Evolutionary conservation across 257 asterid genomes (phyloP).

Genomic region (Penstemon newberryi): DNA sequence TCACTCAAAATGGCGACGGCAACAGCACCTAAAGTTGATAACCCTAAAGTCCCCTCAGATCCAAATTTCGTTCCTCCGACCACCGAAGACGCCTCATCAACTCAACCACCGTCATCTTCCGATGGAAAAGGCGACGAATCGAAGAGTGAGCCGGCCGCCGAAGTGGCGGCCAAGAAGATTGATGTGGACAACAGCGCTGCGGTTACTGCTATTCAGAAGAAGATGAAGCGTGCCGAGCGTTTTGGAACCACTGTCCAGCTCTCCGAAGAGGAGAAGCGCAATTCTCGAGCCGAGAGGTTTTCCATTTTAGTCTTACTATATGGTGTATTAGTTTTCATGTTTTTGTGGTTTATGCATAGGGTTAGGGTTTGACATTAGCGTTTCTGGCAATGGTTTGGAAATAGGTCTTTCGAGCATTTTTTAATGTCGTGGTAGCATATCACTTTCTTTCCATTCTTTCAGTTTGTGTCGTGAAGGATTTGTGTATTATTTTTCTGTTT

Average conservation of each 20-base stretch:
- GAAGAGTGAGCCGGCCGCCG: constrained; percentile 29
- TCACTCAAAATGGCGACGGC: constrained; percentile 41
- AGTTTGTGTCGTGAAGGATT: too few relatives aligned
- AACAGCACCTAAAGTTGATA: constrained; percentile 43
- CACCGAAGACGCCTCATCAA: constrained; percentile 24
- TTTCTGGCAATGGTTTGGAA: background rate
- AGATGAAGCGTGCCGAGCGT: constrained; percentile 90
- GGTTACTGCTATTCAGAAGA: constrained; percentile 69
- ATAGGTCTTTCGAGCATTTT: background rate
- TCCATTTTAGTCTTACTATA: background rate
- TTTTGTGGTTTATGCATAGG: constrained; percentile 6
- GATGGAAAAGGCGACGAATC: constrained; percentile 40
- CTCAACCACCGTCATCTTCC: constrained; percentile 31
- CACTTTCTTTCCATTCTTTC: too few relatives aligned
- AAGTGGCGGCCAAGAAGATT: constrained; percentile 25
- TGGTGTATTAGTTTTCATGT: background rate
- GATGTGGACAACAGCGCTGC: constrained; percentile 38
- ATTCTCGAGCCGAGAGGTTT: constrained; percentile 91
- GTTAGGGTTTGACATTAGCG: constrained; percentile 30
- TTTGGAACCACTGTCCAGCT: constrained; percentile 79
- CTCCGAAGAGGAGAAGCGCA: constrained; percentile 81
- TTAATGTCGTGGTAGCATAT: background rate
- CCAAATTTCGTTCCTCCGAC: constrained; percentile 41
- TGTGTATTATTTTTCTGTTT: too few relatives aligned
- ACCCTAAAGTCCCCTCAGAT: constrained; percentile 49